Base-by-base conservation (phyloP, 139 green algal genomes). In the Chlorella sp. region DNA sequence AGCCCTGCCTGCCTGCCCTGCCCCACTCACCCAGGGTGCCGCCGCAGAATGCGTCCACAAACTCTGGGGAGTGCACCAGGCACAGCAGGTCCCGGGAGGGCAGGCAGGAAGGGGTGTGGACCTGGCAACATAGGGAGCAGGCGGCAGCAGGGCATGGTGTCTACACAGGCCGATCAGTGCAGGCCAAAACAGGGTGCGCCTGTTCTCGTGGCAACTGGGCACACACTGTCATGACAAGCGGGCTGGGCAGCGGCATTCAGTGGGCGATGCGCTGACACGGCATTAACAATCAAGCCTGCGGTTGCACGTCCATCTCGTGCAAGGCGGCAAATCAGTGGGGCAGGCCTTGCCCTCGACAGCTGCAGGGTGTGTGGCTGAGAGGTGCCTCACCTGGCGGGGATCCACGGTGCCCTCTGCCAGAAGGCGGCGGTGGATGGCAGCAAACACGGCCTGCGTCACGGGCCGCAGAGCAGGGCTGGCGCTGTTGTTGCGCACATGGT, bases 21-120 rank as follows among this genome's bases (percentile, higher is more conserved):
- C 64, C 64, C 57, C 14, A 64, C 37, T 9, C 37, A 83, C 81
- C 64, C 37, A 92, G 66, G 15, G 26, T 24, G 34, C 90, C 86
- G 42, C 80, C 26, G n/a, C 61, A 88, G 40, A 95, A 95, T 1
- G 83, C 81, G 0, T 88, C 61, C 53, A 98, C 89, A 90, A 98
- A 98, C 2, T 96, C 90, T 5, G 81, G 48, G 40, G 87, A 75
- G 88, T 98, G 97, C 12, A 90, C 80, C 42, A 90, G 60, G 28
- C 84, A 26, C 0, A 92, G 88, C 7, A 93, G n/a, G 4, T 89
- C 80, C 12, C 89, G n/a, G 4, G 76, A 73, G 2, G 91, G 87
- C 61, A 94, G 80, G 19, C 37, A 66, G 34, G 81, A 11, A 40
- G 90, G 86, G 3, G 68, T 30, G 28, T 91, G 86, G 18, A 91